Evolutionary conservation across 208 protist species (phyloP).

Genomic region (Endotrypanum monterogeii): DNA sequence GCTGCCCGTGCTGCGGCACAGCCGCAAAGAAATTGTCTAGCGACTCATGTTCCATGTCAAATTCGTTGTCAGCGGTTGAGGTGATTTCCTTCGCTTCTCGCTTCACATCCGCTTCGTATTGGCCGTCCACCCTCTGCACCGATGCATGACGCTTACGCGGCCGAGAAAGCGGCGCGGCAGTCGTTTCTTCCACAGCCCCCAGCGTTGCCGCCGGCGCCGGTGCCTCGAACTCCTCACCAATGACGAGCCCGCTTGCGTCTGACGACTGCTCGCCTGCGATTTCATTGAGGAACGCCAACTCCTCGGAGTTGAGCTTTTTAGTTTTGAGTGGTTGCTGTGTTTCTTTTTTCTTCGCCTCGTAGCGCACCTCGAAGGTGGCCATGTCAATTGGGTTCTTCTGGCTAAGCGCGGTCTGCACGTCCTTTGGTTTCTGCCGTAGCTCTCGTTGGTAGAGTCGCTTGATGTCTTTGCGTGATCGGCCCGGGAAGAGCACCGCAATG

Average conservation of each 20-base stretch:
- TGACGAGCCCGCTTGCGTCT: background rate
- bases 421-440: slow-evolving; percentile 51
- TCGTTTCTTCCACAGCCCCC: slow-evolving; percentile 16
- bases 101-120: background rate
- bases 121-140: background rate
- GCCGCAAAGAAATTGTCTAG: slow-evolving; percentile 5
- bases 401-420: slow-evolving; percentile 59
- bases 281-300: slow-evolving; percentile 66
- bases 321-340: slow-evolving; percentile 14
- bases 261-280: slow-evolving; percentile 38
- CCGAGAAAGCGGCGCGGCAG: slow-evolving; percentile 11
- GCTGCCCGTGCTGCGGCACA: background rate
- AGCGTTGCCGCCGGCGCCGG: slow-evolving; percentile 9
- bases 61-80: background rate
- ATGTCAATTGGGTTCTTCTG: slow-evolving; percentile 67
- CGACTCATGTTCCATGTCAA: slow-evolving; percentile 24
- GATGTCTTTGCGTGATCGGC: slow-evolving; percentile 66
- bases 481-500: slow-evolving; percentile 78
- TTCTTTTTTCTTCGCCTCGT: slow-evolving; percentile 45
- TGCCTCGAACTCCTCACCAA: background rate
- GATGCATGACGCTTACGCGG: slow-evolving; percentile 20
- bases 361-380: slow-evolving; percentile 50
- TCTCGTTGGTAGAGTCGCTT: slow-evolving; percentile 86
- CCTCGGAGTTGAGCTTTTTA: slow-evolving; percentile 34
- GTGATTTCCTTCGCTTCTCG: background rate